A percentile compares a stretch with the other conserved stretches of the same genome.
phyloP scores from a whole-genome alignment of 2,329 filamentous ascomycete species.

The Pseudogymnoascus sp. region DNA sequence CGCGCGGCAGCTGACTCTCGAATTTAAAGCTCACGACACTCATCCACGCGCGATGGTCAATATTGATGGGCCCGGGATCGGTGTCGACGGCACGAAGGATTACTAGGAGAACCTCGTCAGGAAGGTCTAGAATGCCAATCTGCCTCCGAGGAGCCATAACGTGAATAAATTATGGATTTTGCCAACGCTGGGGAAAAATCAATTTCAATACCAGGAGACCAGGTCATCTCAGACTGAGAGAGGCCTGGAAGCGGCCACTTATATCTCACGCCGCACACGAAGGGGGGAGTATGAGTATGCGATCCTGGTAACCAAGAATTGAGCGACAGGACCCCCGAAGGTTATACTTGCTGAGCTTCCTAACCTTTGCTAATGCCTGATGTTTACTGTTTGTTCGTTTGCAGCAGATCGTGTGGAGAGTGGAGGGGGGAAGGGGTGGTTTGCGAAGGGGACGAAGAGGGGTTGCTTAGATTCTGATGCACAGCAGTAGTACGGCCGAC shows the following conservation, averaged over 20 bases:
- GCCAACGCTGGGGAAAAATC: slow-evolving; percentile 4
- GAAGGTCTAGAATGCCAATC: slow-evolving; percentile 7
- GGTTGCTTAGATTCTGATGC: not conserved
- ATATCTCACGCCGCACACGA: not conserved
- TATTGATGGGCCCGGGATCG: slow-evolving; percentile 1
- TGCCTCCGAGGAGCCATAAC: slow-evolving; percentile 4
- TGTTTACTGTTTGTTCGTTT: not conserved
- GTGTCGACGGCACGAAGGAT: slow-evolving; percentile 4
- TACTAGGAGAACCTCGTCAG: slow-evolving; percentile 5
- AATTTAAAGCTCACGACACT: slow-evolving; percentile 6
- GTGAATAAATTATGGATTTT: slow-evolving; percentile 5
- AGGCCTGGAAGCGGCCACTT: not conserved
- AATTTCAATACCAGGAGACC: slow-evolving; percentile 7
- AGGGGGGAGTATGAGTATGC: not conserved
- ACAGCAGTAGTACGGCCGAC: slow-evolving; percentile 3
- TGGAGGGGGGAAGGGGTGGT: not conserved
- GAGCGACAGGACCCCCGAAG: not conserved
- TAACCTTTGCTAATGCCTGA: not conserved
- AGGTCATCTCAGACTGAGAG: slow-evolving; percentile 2
- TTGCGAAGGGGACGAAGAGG: not conserved
- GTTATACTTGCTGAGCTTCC: not conserved
- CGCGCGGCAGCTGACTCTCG: slow-evolving; percentile 1
- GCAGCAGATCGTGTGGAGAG: slow-evolving; percentile 3
- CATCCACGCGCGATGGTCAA: slow-evolving; percentile 6
- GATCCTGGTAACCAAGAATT: slow-evolving; percentile 6